A percentile compares a stretch with the other conserved stretches of the same genome.
Evolutionary conservation across 179 eudicot species (phyloP).

Genomic region (Amaranthus tricolor): DNA sequence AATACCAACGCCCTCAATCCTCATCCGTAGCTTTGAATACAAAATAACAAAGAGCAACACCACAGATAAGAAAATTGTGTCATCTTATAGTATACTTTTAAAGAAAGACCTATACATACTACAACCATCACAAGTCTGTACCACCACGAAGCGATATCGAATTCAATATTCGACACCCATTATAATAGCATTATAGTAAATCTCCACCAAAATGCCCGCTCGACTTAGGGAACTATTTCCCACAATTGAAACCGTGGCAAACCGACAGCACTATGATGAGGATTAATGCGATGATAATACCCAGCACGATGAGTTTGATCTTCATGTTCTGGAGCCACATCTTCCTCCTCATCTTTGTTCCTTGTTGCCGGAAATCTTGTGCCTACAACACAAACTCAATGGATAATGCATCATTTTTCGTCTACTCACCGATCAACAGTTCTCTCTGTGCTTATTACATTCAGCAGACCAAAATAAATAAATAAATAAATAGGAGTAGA

Average conservation of each 20-base stretch:
- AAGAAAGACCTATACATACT: constrained; percentile 23
- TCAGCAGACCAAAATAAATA: background rate
- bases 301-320: constrained; percentile 28
- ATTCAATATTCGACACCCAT: constrained; percentile 16
- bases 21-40: constrained; percentile 21
- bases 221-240: background rate
- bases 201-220: constrained; percentile 1
- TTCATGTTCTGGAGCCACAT: constrained; percentile 29
- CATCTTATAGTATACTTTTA: constrained; percentile 10
- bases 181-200: constrained; percentile 14
- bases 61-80: constrained; percentile 2
- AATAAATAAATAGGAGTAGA: background rate
- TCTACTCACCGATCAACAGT: background rate
- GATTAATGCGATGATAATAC: constrained; percentile 22
- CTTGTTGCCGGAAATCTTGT: constrained; percentile 30
- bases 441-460: background rate
- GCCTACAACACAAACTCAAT: constrained; percentile 8
- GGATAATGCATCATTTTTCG: background rate
- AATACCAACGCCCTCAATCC: constrained; percentile 6
- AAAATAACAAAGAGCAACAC: background rate
- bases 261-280: constrained; percentile 22
- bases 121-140: constrained; percentile 20
- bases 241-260: constrained; percentile 25
- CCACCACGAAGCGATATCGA: constrained; percentile 11
- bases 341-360: constrained; percentile 25